These are phyloP conservation scores for Drechslerella dactyloides DNA, from an alignment of 2,329 filamentous ascomycete genomes.

Conservation along the genomic window DNA sequence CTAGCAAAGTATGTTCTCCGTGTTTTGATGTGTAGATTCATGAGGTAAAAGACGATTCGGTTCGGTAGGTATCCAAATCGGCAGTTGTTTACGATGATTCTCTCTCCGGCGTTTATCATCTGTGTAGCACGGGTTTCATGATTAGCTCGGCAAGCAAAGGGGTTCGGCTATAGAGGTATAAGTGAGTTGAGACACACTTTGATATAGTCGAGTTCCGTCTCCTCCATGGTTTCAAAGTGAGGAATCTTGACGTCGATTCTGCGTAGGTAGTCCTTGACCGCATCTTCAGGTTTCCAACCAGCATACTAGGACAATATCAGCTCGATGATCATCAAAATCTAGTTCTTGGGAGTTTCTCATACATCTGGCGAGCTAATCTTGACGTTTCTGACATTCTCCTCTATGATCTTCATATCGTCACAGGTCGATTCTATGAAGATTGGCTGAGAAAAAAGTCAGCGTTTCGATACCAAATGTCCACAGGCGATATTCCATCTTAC, in stretches of 20 bases:
- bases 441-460: conserved; percentile 66
- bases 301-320: conserved; percentile 68
- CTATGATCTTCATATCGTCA: conserved; percentile 88
- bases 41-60: conserved; percentile 96
- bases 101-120: conserved; percentile 96
- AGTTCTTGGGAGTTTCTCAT: conserved; percentile 57
- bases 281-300: conserved; percentile 89
- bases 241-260: conserved; percentile 93
- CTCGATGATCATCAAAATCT: not conserved
- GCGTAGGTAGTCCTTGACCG: conserved; percentile 86
- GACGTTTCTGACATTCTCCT: conserved; percentile 94
- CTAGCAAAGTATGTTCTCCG: conserved; percentile 91
- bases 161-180: conserved; percentile 1
- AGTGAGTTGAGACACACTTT: conserved; percentile 63
- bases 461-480: conserved; percentile 11
- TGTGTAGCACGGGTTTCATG: conserved; percentile 51
- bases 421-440: conserved; percentile 97
- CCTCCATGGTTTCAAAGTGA: conserved; percentile 95
- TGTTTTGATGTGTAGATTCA: conserved; percentile 96
- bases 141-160: conserved; percentile 1
- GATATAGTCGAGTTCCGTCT: conserved; percentile 92
- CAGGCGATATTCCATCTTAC: conserved; percentile 59
- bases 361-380: conserved; percentile 97
- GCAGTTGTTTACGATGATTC: conserved; percentile 94
- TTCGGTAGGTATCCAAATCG: conserved; percentile 96